phyloP scores from a whole-genome alignment of 1,284 basidiomycete species.

The Ganoderma leucocontextum region DNA sequence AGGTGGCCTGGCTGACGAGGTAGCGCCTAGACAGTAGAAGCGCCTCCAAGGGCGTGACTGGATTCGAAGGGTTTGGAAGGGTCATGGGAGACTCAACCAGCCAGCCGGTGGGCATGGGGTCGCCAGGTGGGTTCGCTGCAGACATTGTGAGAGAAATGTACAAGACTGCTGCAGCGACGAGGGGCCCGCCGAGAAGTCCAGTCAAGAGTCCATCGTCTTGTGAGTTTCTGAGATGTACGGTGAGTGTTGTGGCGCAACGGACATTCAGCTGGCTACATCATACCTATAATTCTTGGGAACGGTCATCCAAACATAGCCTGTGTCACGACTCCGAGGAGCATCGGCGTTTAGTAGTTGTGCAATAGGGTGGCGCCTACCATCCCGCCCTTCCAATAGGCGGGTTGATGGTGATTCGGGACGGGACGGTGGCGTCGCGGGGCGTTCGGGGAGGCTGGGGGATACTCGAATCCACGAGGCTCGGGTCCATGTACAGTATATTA shows the following conservation, averaged over 20 bases:
- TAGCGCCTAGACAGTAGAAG: conserved; percentile 77
- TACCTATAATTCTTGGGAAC: conserved; percentile 87
- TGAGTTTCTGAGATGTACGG: conserved; percentile 61
- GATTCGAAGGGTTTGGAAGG: conserved; percentile 48
- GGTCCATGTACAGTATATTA: conserved; percentile 71
- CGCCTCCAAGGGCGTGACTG: conserved; percentile 62
- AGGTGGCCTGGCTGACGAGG: conserved; percentile 79
- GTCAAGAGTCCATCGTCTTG: conserved; percentile 87
- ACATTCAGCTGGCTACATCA: not conserved
- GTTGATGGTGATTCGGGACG: conserved; percentile 55
- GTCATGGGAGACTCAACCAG: conserved; percentile 74
- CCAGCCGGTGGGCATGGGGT: conserved; percentile 69
- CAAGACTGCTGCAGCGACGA: conserved; percentile 76
- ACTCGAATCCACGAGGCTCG: conserved; percentile 55
- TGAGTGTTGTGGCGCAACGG: not conserved
- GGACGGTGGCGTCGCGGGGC: conserved; percentile 36
- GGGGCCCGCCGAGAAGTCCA: conserved; percentile 79
- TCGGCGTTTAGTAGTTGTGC: conserved; percentile 9
- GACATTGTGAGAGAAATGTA: conserved; percentile 54
- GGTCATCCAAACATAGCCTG: conserved; percentile 88
- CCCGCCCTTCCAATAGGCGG: conserved; percentile 54
- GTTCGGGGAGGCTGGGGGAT: conserved; percentile 37
- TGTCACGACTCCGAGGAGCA: conserved; percentile 38
- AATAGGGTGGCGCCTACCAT: conserved; percentile 39
- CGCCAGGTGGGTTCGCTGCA: conserved; percentile 27